A percentile compares a stretch with the other conserved stretches of the same genome.
Conservation (phyloP, 768 basidiomycete species). For the Amanita exitialis region DNA sequence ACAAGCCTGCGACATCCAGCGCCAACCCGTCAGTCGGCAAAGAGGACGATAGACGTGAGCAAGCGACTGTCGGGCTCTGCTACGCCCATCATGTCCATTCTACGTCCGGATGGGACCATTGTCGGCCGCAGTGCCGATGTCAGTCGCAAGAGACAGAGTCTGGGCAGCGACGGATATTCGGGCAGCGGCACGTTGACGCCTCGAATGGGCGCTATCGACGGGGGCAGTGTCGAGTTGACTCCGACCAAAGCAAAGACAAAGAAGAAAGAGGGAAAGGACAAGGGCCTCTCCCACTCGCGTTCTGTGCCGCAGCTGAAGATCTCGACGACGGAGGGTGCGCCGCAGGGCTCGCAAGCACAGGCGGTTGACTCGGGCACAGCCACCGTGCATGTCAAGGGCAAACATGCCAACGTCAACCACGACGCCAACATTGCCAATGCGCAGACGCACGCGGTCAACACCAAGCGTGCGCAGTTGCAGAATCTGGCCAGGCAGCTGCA, state of each 20-base stretch:
- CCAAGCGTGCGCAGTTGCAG: conserved; percentile 1
- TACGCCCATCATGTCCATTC: conserved; percentile 4
- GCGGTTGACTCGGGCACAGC: neutral
- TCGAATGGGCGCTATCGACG: neutral
- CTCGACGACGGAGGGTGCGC: neutral
- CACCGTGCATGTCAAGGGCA: conserved; percentile 39
- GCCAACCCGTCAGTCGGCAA: conserved; percentile 5
- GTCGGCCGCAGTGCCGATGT: neutral
- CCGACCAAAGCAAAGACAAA: conserved; percentile 7
- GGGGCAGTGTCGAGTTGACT: neutral
- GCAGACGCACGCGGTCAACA: conserved; percentile 6
- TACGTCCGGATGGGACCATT: conserved; percentile 4
- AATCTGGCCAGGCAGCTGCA: conserved; percentile 1
- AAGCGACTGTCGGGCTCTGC: neutral
- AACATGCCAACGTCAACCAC: conserved; percentile 37
- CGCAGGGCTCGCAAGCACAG: too few relatives aligned
- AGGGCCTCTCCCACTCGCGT: conserved; percentile 4
- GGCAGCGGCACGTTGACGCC: conserved; percentile 5
- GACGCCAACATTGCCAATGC: conserved; percentile 11
- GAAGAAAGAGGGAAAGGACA: conserved; percentile 14
- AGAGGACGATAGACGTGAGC: neutral
- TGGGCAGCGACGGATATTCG: neutral
- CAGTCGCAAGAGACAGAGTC: neutral
- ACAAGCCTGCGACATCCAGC: conserved; percentile 7
- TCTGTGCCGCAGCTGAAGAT: conserved; percentile 6